These are phyloP conservation scores for Tylopilus sp. DNA, from an alignment of 1,284 basidiomycete species.

Conservation along the genomic window DNA sequence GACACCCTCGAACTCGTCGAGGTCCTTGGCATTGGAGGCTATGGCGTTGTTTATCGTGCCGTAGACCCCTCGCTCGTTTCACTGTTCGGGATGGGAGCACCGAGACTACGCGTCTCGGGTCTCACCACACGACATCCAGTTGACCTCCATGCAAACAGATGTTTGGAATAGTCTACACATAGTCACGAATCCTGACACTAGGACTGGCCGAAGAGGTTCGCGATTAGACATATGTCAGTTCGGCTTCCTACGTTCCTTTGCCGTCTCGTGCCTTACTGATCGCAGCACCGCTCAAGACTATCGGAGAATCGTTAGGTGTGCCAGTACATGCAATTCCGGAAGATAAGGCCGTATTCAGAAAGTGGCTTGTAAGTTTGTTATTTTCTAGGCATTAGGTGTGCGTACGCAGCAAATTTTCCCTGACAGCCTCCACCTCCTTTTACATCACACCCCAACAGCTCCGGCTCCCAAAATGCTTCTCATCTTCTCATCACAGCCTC, in stretches of 20 bases:
- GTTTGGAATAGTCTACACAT: conserved; percentile 30
- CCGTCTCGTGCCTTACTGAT: conserved; percentile 3
- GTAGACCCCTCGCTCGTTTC: conserved; percentile 46
- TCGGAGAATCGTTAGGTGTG: conserved; percentile 46
- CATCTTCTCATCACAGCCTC: conserved; percentile 85
- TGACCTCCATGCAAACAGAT: conserved; percentile 21
- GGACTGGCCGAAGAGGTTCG: conserved; percentile 34
- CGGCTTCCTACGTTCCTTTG: not conserved
- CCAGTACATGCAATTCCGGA: conserved; percentile 57
- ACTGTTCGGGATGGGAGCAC: not conserved
- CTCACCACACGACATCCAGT: not conserved
- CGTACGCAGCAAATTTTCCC: conserved; percentile 21
- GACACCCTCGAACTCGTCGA: conserved; percentile 82
- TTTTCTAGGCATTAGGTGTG: conserved; percentile 1
- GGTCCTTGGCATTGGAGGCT: conserved; percentile 89
- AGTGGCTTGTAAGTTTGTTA: conserved; percentile 44
- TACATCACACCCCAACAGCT: conserved; percentile 26
- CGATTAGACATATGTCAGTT: conserved; percentile 29
- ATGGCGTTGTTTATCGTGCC: conserved; percentile 93
- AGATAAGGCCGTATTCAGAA: conserved; percentile 49
- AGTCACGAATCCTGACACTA: conserved; percentile 47
- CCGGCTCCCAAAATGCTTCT: conserved; percentile 24
- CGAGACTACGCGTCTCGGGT: not conserved
- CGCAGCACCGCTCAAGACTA: conserved; percentile 36
- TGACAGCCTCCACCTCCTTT: conserved; percentile 36